Conservation (phyloP, 2,329 filamentous ascomycete species). For the Sporothrix euskadiensis region DNA sequence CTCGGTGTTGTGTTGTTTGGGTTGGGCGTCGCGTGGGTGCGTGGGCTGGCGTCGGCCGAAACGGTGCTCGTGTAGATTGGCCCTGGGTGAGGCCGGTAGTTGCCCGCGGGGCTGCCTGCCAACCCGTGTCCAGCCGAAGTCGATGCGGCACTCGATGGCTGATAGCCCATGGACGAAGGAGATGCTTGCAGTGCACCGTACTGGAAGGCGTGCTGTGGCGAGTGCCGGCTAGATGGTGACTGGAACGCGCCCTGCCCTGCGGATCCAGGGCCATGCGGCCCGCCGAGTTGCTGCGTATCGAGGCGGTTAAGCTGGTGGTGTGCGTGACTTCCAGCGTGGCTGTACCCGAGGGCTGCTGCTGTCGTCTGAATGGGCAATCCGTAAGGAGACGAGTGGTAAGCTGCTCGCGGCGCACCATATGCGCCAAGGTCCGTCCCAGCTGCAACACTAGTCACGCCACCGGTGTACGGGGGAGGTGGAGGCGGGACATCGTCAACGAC, state of each 20-base stretch:
- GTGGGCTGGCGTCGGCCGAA: slow-evolving; percentile 30
- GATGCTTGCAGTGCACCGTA: slow-evolving; percentile 30
- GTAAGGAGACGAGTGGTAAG: slow-evolving; percentile 29
- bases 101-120: slow-evolving; percentile 25
- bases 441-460: not conserved
- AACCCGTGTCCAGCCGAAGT: slow-evolving; percentile 25
- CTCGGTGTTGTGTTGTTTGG: slow-evolving; percentile 28
- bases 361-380: slow-evolving; percentile 26
- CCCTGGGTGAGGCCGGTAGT: slow-evolving; percentile 29
- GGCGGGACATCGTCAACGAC: slow-evolving; percentile 21
- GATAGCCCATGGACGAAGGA: slow-evolving; percentile 30
- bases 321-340: slow-evolving; percentile 2
- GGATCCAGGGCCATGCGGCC: slow-evolving; percentile 14
- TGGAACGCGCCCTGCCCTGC: slow-evolving; percentile 26
- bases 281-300: slow-evolving; percentile 28
- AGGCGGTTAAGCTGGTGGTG: slow-evolving; percentile 29
- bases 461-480: not conserved
- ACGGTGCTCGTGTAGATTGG: slow-evolving; percentile 27
- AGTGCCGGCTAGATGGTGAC: slow-evolving; percentile 29
- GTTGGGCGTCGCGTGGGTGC: slow-evolving; percentile 31
- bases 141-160: slow-evolving; percentile 27
- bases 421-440: slow-evolving; percentile 18
- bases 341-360: slow-evolving; percentile 14
- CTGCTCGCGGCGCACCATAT: slow-evolving; percentile 21
- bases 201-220: slow-evolving; percentile 28